Evolutionary conservation across 768 basidiomycete species (phyloP).

Genomic region (Tulasnella sp.): DNA sequence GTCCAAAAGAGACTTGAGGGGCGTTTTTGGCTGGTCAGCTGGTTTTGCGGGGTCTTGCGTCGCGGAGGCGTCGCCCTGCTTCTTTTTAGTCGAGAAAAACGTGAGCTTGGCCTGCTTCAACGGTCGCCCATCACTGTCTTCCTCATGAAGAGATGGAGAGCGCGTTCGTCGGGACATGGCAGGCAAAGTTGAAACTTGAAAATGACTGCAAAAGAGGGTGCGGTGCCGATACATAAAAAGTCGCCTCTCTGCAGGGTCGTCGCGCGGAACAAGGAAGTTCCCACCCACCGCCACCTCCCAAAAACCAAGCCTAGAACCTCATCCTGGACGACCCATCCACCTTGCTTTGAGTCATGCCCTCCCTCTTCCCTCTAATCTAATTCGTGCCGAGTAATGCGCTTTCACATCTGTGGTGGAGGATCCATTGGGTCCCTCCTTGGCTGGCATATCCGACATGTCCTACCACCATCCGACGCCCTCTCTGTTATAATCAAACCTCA

Average conservation of each 20-base stretch:
- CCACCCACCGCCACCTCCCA: not conserved
- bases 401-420: constrained; percentile 79
- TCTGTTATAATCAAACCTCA: constrained; percentile 68
- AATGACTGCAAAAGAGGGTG: not conserved
- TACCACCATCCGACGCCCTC: constrained; percentile 58
- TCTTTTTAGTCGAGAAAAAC: not conserved
- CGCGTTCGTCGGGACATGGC: not conserved
- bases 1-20: constrained; percentile 25
- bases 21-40: not conserved
- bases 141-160: not conserved
- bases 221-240: not conserved
- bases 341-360: not conserved
- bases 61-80: not conserved
- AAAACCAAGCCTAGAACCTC: not conserved
- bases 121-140: not conserved
- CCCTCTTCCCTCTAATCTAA: not conserved
- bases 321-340: not conserved
- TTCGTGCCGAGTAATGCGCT: constrained; percentile 54
- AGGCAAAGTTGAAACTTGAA: not conserved
- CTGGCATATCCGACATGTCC: constrained; percentile 69
- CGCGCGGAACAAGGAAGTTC: not conserved
- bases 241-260: not conserved
- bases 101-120: not conserved
- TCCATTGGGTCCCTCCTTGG: constrained; percentile 82
- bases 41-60: constrained; percentile 12